Evolutionary conservation across 2,329 filamentous ascomycete genomes (phyloP).

Genomic region (Pseudovirgaria hyperparasitica): DNA sequence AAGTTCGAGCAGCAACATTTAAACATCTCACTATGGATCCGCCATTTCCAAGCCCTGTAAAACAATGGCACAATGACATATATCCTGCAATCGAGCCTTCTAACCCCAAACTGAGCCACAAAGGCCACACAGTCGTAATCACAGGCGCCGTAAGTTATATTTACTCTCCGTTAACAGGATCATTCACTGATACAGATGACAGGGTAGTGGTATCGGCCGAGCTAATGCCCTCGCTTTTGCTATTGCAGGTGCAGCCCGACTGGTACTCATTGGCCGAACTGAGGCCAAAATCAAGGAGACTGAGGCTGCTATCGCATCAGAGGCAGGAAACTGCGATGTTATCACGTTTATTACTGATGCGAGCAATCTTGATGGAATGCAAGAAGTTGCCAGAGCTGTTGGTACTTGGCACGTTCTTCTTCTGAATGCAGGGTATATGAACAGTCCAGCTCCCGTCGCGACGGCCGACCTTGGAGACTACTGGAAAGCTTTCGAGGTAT

Average conservation of each 20-base stretch:
- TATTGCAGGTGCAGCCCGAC: conserved; percentile 29
- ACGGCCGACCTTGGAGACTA: conserved; percentile 7
- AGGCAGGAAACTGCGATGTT: neutral
- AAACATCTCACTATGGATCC: conserved; percentile 1
- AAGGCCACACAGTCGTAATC: conserved; percentile 9
- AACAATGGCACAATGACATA: conserved; percentile 8
- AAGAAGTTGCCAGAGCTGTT: conserved; percentile 7
- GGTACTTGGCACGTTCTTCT: conserved; percentile 12
- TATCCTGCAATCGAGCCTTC: conserved; percentile 9
- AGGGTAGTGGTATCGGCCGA: conserved; percentile 33
- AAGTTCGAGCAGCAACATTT: too few relatives aligned
- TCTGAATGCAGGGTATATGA: conserved; percentile 9
- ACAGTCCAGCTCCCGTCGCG: conserved; percentile 4
- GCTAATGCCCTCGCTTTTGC: conserved; percentile 32
- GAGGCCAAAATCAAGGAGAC: conserved; percentile 8
- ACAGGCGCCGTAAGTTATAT: conserved; percentile 10
- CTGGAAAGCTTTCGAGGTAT: conserved; percentile 11
- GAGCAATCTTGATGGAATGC: conserved; percentile 6
- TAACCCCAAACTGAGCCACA: conserved; percentile 2
- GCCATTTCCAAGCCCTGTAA: conserved; percentile 4
- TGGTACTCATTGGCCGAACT: conserved; percentile 32
- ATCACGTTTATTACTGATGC: conserved; percentile 6
- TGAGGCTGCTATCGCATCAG: conserved; percentile 1
- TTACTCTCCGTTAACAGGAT: neutral
- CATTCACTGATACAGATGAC: neutral